phyloP scores from a whole-genome alignment of 2,329 filamentous ascomycete species.

The Penicillium janthinellum region DNA sequence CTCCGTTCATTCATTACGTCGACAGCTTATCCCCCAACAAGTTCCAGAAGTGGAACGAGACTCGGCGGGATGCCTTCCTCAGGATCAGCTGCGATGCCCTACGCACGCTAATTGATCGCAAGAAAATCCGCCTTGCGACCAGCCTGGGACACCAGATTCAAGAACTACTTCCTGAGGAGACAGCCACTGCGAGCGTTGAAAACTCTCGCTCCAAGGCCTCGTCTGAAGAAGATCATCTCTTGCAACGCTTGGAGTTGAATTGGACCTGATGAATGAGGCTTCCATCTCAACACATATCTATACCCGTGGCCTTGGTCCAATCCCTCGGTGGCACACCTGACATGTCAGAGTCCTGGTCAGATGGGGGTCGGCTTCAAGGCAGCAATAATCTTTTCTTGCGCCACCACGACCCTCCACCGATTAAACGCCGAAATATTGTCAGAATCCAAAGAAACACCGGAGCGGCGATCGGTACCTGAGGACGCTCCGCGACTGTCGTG shows the following conservation, averaged over 20 bases:
- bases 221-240: constrained; percentile 28
- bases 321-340: background rate
- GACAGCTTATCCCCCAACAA: constrained; percentile 24
- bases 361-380: background rate
- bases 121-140: constrained; percentile 32
- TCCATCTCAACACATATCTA: background rate
- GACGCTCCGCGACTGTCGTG: background rate
- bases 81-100: constrained; percentile 42
- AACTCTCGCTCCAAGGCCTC: constrained; percentile 18
- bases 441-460: background rate
- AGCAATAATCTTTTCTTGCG: background rate
- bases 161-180: constrained; percentile 31
- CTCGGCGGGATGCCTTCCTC: constrained; percentile 33
- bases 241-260: constrained; percentile 25
- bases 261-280: constrained; percentile 5
- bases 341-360: background rate
- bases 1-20: constrained; percentile 34
- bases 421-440: background rate
- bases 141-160: constrained; percentile 36
- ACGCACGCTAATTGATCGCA: constrained; percentile 39
- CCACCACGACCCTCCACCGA: background rate
- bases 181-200: constrained; percentile 13
- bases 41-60: constrained; percentile 22
- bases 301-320: background rate
- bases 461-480: background rate